Percentiles rank a stretch among this genome's conserved stretches.
Conservation (phyloP, 768 basidiomycete genomes). For the Mycena haematopus region DNA sequence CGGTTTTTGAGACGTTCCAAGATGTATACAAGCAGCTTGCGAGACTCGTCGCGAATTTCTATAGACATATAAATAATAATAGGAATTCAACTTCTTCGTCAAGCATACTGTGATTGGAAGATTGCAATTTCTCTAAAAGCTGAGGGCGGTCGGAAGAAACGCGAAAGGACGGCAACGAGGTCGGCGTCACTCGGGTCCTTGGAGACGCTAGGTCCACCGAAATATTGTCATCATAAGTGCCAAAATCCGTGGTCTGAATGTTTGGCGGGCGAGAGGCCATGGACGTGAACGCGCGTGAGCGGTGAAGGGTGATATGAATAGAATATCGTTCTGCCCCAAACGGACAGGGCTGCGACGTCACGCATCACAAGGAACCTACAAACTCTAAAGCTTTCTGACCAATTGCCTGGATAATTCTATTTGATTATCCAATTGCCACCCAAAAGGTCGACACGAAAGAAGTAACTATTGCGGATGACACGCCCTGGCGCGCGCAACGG, state of each 20-base stretch:
- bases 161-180: slow-evolving; percentile 34
- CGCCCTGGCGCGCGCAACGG: no score
- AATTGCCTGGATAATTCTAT: no score
- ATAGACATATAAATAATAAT: not conserved
- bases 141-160: slow-evolving; percentile 29
- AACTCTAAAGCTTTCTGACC: no score
- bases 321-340: no score
- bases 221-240: slow-evolving; percentile 8
- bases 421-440: no score
- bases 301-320: no score
- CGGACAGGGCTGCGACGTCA: no score
- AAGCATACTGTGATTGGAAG: slow-evolving; percentile 39
- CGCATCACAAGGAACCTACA: no score
- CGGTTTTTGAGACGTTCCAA: slow-evolving; percentile 68
- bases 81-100: not conserved
- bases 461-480: no score
- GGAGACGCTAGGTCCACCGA: slow-evolving; percentile 36
- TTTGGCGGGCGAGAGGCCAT: slow-evolving; percentile 18
- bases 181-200: slow-evolving; percentile 35
- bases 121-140: slow-evolving; percentile 28
- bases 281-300: not conserved
- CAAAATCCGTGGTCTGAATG: slow-evolving; percentile 18
- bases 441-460: no score
- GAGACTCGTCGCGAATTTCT: slow-evolving; percentile 60
- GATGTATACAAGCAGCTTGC: slow-evolving; percentile 71